Conservation (phyloP, 495 filamentous ascomycete species). For the Baudoinia panamericana region DNA sequence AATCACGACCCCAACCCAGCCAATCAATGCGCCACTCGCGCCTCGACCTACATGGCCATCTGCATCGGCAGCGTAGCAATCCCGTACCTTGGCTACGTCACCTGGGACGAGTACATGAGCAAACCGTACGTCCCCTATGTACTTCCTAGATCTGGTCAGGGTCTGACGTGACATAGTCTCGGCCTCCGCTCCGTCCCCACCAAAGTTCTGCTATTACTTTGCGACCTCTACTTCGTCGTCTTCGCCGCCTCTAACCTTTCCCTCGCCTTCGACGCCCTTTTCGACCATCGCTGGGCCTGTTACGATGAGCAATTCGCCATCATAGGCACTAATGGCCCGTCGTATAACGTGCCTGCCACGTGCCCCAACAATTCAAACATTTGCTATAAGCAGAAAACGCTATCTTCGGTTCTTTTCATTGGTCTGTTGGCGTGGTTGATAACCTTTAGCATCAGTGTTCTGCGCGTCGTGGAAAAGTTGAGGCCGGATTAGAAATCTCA, state of each 20-base stretch:
- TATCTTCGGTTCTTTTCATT: constrained; percentile 69
- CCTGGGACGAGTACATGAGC: constrained; percentile 88
- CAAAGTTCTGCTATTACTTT: constrained; percentile 74
- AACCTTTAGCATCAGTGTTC: constrained; percentile 46
- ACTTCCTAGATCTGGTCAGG: not conserved
- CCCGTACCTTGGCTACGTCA: constrained; percentile 83
- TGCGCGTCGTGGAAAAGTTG: constrained; percentile 22
- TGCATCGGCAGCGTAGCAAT: constrained; percentile 80
- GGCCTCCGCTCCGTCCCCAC: constrained; percentile 69
- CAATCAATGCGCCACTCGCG: constrained; percentile 39
- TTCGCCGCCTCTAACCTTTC: constrained; percentile 87
- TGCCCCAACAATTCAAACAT: constrained; percentile 31
- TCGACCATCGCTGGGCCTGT: constrained; percentile 56
- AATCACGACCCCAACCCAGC: constrained; percentile 26
- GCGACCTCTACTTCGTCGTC: constrained; percentile 91
- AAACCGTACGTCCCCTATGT: constrained; percentile 43
- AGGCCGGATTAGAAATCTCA: constrained; percentile 20
- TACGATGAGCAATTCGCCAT: constrained; percentile 26
- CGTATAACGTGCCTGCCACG: constrained; percentile 19
- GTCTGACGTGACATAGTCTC: constrained; percentile 29
- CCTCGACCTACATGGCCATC: constrained; percentile 79
- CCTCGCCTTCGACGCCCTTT: constrained; percentile 73
- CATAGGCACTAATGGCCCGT: constrained; percentile 20
- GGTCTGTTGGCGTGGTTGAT: constrained; percentile 78
- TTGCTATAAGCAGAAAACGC: constrained; percentile 57